A percentile compares a stretch with the other conserved stretches of the same genome.
phyloP scores from a whole-genome alignment of 208 protist genomes.

The Trypanosoma cruzi region DNA sequence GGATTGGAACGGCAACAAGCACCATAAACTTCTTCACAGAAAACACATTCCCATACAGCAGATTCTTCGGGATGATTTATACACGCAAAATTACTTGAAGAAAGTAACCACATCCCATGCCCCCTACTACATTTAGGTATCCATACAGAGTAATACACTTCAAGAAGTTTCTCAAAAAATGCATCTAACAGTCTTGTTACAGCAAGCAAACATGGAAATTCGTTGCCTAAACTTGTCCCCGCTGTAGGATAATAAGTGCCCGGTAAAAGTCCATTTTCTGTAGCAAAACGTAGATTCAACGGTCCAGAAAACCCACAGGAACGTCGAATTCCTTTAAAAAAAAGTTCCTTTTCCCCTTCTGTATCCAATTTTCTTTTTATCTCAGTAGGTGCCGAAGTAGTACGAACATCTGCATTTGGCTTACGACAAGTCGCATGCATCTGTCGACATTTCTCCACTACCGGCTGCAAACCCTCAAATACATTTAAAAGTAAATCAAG shows the following conservation, averaged over 20 bases:
- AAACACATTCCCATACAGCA: conserved; percentile 79
- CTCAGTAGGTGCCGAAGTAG: not conserved
- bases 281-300: conserved; percentile 38
- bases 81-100: conserved; percentile 51
- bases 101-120: conserved; percentile 70
- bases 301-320: conserved; percentile 26
- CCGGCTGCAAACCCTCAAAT: conserved; percentile 22
- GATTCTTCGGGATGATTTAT: conserved; percentile 47
- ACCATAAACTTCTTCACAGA: conserved; percentile 81
- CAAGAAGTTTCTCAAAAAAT: conserved; percentile 36
- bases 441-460: conserved; percentile 15
- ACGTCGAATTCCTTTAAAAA: conserved; percentile 43
- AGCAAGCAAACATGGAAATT: conserved; percentile 62
- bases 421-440: not conserved
- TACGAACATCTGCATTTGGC: not conserved
- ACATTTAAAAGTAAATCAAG: conserved; percentile 19
- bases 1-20: conserved; percentile 66
- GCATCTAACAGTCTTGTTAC: conserved; percentile 56
- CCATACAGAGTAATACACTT: conserved; percentile 49
- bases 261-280: conserved; percentile 38
- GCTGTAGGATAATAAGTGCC: conserved; percentile 31
- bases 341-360: conserved; percentile 33
- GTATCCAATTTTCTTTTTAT: conserved; percentile 13
- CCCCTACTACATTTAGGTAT: conserved; percentile 73
- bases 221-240: conserved; percentile 45